These are phyloP conservation scores for Croton laevigatus DNA, from an alignment of 441 rosid species.

Conservation along the genomic window DNA sequence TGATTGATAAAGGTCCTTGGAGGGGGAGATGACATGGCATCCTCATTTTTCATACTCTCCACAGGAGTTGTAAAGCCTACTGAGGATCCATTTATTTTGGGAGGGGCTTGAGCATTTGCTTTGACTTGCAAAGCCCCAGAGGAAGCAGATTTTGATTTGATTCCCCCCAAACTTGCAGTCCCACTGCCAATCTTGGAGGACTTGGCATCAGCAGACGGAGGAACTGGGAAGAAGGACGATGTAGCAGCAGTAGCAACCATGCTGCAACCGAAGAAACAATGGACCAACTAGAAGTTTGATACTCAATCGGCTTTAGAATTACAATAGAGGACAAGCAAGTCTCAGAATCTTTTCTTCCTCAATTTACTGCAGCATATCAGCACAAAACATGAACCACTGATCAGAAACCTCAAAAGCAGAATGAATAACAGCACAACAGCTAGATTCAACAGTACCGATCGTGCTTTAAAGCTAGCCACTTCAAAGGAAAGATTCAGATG, in stretches of 20 bases:
- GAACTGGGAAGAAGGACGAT: slow-evolving; percentile 64
- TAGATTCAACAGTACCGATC: not conserved
- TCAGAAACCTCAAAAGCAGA: not conserved
- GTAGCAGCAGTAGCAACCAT: slow-evolving; percentile 88
- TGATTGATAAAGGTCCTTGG: slow-evolving; percentile 93
- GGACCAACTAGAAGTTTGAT: slow-evolving; percentile 20
- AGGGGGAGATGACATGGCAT: slow-evolving; percentile 45
- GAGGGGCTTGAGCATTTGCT: slow-evolving; percentile 88
- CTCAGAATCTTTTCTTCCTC: slow-evolving; percentile 1
- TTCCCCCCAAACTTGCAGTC: slow-evolving; percentile 47
- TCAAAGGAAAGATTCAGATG: not conserved
- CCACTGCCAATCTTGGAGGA: slow-evolving; percentile 39
- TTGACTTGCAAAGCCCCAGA: slow-evolving; percentile 70
- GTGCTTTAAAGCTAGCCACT: not conserved
- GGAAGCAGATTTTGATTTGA: slow-evolving; percentile 43
- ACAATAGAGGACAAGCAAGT: not conserved
- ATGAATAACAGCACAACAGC: not conserved
- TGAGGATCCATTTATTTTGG: slow-evolving; percentile 72
- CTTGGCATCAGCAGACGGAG: slow-evolving; percentile 47
- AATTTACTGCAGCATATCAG: slow-evolving; percentile 3
- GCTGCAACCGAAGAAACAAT: slow-evolving; percentile 26
- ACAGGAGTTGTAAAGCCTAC: slow-evolving; percentile 42
- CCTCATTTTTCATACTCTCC: slow-evolving; percentile 51
- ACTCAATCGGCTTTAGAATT: not conserved
- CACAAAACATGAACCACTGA: not conserved